Evolutionary conservation across 139 green algal genomes (phyloP).

Genomic region (Coelastrella sp.): DNA sequence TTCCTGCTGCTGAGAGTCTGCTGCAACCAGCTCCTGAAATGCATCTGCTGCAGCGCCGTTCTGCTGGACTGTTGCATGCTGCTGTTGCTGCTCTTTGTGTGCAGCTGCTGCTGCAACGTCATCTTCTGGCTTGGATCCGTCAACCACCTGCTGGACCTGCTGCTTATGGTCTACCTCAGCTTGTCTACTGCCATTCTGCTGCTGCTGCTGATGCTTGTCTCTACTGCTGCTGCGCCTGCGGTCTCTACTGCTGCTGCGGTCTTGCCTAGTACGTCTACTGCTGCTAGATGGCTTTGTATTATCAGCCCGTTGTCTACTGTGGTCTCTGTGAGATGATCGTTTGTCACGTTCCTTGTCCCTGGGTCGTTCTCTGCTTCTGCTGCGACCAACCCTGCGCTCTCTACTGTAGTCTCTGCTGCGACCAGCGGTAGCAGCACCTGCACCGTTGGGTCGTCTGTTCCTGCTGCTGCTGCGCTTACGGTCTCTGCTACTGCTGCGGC

Average conservation of each 20-base stretch:
- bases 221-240: conserved; percentile 26
- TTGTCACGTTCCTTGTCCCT: not conserved
- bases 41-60: not conserved
- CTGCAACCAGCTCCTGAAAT: too few relatives aligned
- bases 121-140: not conserved
- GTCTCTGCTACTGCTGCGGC: conserved; percentile 23
- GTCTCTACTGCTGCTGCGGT: conserved; percentile 24
- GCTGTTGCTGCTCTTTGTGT: not conserved
- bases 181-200: not conserved
- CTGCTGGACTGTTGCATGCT: not conserved
- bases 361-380: not conserved
- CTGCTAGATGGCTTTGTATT: not conserved
- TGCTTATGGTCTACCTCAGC: not conserved
- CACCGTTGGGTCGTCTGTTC: not conserved
- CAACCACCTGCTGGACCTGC: not conserved
- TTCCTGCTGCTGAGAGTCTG: not conserved
- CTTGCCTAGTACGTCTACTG: not conserved
- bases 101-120: not conserved
- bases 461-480: conserved; percentile 30
- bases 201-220: conserved; percentile 10
- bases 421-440: too few relatives aligned
- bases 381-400: not conserved
- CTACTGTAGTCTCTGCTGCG: conserved; percentile 34
- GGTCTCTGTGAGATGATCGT: not conserved
- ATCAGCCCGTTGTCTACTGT: too few relatives aligned